phyloP scores from a whole-genome alignment of 345 rosid genomes.

The Laguncularia racemosa region DNA sequence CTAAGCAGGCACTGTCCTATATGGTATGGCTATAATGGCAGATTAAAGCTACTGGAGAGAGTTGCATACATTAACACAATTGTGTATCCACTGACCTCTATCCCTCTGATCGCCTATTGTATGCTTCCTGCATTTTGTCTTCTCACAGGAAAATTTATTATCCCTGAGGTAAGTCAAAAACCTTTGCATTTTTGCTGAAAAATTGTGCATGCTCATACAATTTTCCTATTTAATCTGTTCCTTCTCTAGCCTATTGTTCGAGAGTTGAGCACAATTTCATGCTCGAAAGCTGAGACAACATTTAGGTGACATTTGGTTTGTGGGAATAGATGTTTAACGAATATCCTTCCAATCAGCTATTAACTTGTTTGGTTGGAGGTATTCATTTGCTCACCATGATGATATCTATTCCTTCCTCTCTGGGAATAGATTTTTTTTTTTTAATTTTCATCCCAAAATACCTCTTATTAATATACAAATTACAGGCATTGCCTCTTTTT shows the following conservation, averaged over 20 bases:
- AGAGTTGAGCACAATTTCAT: no score
- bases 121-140: conserved; percentile 95
- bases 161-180: conserved; percentile 66
- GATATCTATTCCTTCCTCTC: not conserved
- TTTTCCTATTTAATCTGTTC: no score
- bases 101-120: conserved; percentile 91
- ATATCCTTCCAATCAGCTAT: no score
- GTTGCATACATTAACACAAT: conserved; percentile 94
- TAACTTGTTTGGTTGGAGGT: not conserved
- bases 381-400: not conserved
- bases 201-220: no score
- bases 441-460: not conserved
- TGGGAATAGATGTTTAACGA: no score
- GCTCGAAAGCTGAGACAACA: no score
- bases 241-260: no score
- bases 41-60: conserved; percentile 77
- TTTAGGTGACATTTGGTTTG: no score
- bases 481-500: no score
- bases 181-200: no score
- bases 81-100: conserved; percentile 88
- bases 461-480: no score
- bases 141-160: conserved; percentile 85
- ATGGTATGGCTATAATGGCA: conserved; percentile 95
- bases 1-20: conserved; percentile 98
- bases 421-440: no score